These are phyloP conservation scores for Citeromyces hawaiiensis DNA, from an alignment of 1,139 yeast genomes.

Conservation along the genomic window DNA sequence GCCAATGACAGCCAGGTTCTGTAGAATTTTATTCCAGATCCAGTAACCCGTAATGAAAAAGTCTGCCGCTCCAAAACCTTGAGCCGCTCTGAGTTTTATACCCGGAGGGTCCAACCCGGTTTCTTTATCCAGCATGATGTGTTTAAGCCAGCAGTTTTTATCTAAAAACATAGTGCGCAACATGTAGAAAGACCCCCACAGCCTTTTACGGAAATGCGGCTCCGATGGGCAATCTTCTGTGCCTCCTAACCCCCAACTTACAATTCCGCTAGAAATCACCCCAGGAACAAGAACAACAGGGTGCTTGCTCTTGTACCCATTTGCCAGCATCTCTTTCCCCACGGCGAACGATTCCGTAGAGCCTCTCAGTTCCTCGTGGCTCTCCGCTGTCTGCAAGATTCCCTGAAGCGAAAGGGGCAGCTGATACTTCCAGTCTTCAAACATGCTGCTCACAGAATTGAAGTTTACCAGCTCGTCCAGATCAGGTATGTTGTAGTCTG, in stretches of 20 bases:
- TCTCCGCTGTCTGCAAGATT: slow-evolving; percentile 33
- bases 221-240: slow-evolving; percentile 72
- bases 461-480: slow-evolving; percentile 42
- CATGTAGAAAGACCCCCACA: slow-evolving; percentile 98
- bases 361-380: slow-evolving; percentile 17
- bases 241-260: slow-evolving; percentile 78
- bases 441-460: slow-evolving; percentile 33
- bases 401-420: slow-evolving; percentile 55
- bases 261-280: slow-evolving; percentile 88
- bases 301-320: slow-evolving; percentile 37
- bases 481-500: slow-evolving; percentile 19
- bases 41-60: slow-evolving; percentile 95
- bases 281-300: slow-evolving; percentile 95
- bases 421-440: slow-evolving; percentile 54
- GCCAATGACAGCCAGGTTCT: slow-evolving; percentile 86
- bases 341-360: slow-evolving; percentile 80
- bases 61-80: slow-evolving; percentile 95
- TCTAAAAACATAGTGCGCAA: slow-evolving; percentile 83
- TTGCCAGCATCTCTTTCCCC: slow-evolving; percentile 50
- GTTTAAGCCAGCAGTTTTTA: slow-evolving; percentile 87
- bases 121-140: slow-evolving; percentile 74
- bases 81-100: slow-evolving; percentile 75
- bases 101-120: slow-evolving; percentile 91
- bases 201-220: slow-evolving; percentile 73
- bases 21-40: slow-evolving; percentile 94